These are phyloP conservation scores for Xenosphaeropsis pyriputrescens DNA, from an alignment of 2,329 filamentous ascomycete genomes.

Conservation along the genomic window DNA sequence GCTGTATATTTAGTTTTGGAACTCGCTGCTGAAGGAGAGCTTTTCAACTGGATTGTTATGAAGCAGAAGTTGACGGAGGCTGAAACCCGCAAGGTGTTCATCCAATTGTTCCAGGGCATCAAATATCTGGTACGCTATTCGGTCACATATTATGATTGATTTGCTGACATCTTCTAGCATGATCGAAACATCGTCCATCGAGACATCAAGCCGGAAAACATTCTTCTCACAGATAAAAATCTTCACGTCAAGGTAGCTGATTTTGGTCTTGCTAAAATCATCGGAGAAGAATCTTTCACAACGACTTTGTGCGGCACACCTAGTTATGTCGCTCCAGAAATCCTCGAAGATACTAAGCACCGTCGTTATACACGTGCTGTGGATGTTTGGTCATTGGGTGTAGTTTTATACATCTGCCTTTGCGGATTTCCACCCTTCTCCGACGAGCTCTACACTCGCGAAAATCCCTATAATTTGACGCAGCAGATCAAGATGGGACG, in stretches of 20 bases:
- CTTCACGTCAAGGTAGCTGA: slow-evolving; percentile 85
- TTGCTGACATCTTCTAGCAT: slow-evolving; percentile 44
- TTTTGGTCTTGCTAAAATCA: slow-evolving; percentile 95
- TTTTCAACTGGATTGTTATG: slow-evolving; percentile 90
- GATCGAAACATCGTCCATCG: slow-evolving; percentile 95
- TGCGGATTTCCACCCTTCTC: slow-evolving; percentile 97
- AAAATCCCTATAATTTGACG: slow-evolving; percentile 75
- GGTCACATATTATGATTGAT: not conserved
- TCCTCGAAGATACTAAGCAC: slow-evolving; percentile 66
- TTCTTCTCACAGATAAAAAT: slow-evolving; percentile 73
- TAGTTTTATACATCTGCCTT: slow-evolving; percentile 92
- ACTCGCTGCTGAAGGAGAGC: slow-evolving; percentile 78
- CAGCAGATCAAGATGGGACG: slow-evolving; percentile 81
- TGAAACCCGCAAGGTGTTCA: slow-evolving; percentile 76
- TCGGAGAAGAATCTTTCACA: slow-evolving; percentile 95
- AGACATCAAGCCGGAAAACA: slow-evolving; percentile 96
- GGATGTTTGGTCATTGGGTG: slow-evolving; percentile 93
- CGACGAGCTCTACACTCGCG: slow-evolving; percentile 69
- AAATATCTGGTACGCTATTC: slow-evolving; percentile 69
- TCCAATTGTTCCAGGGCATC: slow-evolving; percentile 81
- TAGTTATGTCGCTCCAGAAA: slow-evolving; percentile 92
- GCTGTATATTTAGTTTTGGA: slow-evolving; percentile 87
- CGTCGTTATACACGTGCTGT: slow-evolving; percentile 90
- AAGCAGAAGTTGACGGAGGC: slow-evolving; percentile 77
- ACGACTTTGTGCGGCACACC: slow-evolving; percentile 95